Conservation (phyloP, 768 basidiomycete species). For the Auricularia sp. region DNA sequence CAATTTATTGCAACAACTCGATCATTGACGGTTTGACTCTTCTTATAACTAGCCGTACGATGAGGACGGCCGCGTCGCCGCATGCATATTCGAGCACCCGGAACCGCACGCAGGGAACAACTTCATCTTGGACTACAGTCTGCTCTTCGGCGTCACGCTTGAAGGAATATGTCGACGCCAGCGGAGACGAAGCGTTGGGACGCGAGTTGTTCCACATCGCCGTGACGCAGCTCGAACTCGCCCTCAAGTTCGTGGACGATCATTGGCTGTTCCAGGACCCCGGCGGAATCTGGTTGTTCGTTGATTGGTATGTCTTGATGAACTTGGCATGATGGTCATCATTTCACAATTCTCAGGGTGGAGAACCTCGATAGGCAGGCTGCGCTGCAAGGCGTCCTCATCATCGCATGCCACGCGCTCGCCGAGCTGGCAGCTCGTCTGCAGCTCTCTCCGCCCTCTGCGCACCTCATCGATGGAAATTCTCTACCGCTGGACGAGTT, state of each 20-base stretch:
- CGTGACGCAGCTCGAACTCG: neutral
- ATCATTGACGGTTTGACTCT: too few relatives aligned
- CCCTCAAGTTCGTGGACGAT: neutral
- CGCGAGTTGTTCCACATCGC: neutral
- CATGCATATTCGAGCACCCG: conserved; percentile 4
- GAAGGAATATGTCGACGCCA: neutral
- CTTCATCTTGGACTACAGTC: neutral
- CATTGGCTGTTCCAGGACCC: neutral
- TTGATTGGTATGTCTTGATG: neutral
- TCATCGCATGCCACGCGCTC: neutral
- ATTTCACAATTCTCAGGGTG: neutral
- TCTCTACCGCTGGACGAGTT: neutral
- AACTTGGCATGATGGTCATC: too few relatives aligned
- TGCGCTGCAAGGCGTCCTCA: neutral
- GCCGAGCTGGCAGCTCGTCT: neutral
- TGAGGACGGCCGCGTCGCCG: conserved; percentile 1
- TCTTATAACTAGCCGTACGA: neutral
- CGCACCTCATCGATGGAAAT: neutral
- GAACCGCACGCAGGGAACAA: neutral
- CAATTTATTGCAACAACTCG: too few relatives aligned
- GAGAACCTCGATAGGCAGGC: neutral
- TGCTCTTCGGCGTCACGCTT: neutral
- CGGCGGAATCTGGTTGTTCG: neutral
- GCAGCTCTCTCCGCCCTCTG: neutral
- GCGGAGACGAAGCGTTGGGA: neutral